Evolutionary conservation across 768 basidiomycete species (phyloP).

Genomic region (Serpula lacrymans): DNA sequence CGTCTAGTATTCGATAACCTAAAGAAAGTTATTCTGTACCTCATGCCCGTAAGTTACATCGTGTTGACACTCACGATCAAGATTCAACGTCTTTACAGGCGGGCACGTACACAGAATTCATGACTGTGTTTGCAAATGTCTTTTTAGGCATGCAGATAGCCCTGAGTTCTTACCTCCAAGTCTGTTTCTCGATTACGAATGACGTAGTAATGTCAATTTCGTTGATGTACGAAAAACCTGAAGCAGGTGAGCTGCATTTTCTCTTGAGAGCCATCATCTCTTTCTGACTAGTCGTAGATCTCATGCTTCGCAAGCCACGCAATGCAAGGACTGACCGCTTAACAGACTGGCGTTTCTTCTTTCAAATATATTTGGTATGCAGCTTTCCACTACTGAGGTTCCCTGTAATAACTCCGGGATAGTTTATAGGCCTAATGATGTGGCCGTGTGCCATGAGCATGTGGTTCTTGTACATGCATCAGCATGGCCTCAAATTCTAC

Average conservation of each 20-base stretch:
- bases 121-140: slow-evolving; percentile 48
- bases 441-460: slow-evolving; percentile 42
- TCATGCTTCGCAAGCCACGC: slow-evolving; percentile 40
- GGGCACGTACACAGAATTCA: slow-evolving; percentile 49
- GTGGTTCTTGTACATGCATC: slow-evolving; percentile 38
- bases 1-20: slow-evolving; percentile 50
- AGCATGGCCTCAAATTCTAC: slow-evolving; percentile 30
- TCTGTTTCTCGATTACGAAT: slow-evolving; percentile 43
- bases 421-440: slow-evolving; percentile 43
- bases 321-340: slow-evolving; percentile 43
- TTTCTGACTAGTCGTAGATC: slow-evolving; percentile 18
- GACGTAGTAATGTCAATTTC: slow-evolving; percentile 42
- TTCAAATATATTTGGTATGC: slow-evolving; percentile 44
- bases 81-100: slow-evolving; percentile 19
- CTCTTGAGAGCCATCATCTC: background rate
- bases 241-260: slow-evolving; percentile 23
- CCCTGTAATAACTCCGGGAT: slow-evolving; percentile 3
- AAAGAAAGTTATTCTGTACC: slow-evolving; percentile 37
- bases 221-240: slow-evolving; percentile 41
- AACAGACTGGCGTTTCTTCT: slow-evolving; percentile 45
- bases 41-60: slow-evolving; percentile 25
- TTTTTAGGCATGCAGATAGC: slow-evolving; percentile 50
- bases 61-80: slow-evolving; percentile 3
- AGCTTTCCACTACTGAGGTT: slow-evolving; percentile 3
- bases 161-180: slow-evolving; percentile 46